Conservation (phyloP, 305 asterid genomes). For the Plantago lanceolata region DNA sequence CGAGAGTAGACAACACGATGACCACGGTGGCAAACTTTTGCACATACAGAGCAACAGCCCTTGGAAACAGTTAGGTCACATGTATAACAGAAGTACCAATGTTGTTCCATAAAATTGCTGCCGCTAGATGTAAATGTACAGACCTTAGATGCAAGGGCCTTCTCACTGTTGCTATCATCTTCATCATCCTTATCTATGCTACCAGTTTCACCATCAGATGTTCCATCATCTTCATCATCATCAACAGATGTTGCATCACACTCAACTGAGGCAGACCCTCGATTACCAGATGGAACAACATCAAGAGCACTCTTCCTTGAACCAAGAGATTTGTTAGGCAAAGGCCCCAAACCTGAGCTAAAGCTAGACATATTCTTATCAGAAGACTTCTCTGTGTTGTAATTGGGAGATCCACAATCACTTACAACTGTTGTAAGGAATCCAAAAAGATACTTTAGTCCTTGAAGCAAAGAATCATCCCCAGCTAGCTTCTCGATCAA, state of each 20-base stretch:
- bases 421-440: conserved; percentile 55
- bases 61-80: conserved; percentile 96
- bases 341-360: conserved; percentile 55
- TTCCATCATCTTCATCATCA: conserved; percentile 99
- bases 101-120: conserved; percentile 99
- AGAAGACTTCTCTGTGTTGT: conserved; percentile 44
- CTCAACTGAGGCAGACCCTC: conserved; percentile 66
- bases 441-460: conserved; percentile 72
- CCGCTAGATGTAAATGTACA: conserved; percentile 99
- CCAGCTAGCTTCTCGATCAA: conserved; percentile 75
- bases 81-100: conserved; percentile 98
- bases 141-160: conserved; percentile 90
- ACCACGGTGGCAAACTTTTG: conserved; percentile 98
- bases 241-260: conserved; percentile 97
- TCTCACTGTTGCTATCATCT: conserved; percentile 86
- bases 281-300: conserved; percentile 66
- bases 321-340: conserved; percentile 57
- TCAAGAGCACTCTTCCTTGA: conserved; percentile 68
- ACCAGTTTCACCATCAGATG: conserved; percentile 99
- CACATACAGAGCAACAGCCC: conserved; percentile 98
- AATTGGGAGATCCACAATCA: conserved; percentile 58
- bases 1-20: conserved; percentile 99
- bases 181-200: conserved; percentile 94
- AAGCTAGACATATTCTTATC: conserved; percentile 52
- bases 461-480: conserved; percentile 71